Base-by-base conservation (phyloP, 352 stramenopile species). In the Blastocystis sp. region DNA sequence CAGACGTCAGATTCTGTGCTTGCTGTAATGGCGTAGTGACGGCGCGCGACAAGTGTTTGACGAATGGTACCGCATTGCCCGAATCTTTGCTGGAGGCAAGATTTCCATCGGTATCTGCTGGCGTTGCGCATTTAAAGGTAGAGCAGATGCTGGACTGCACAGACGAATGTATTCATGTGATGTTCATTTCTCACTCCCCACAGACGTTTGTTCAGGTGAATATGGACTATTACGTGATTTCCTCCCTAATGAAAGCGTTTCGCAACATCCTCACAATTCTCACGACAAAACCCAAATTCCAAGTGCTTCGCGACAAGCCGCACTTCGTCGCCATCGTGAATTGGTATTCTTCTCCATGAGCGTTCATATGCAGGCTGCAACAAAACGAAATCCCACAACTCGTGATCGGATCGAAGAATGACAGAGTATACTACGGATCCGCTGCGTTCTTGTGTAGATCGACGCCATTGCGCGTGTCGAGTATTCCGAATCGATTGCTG, bases 201-300 rank as follows among this genome's bases (percentile, higher is more conserved):
- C n/a, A 28, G 17, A 23, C 45, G n/a, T 84, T 84, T 84, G 48
- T 69, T 17, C 65, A 67, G 56, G 10, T 28, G 21, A 64, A 84
- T 7, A 70, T 84, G 45, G 74, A 84, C 41, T 84, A 84, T 59
- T 84, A 84, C 48, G 74, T 84, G 74, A 28, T 84, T 17, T 84
- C 74, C 3, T 84, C 74, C 11, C 53, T 84, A 1, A 84, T 84
- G 74, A 84, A 84, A 62, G 74, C 21, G 7, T 84, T 84, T 43
- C 59, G 74, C 34, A 84, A 84, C 45, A 67, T 84, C 28, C 28
- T 84, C 5, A 84, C 28, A 1, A 84, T 84, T 48, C 41, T 84
- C 5, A 48, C 65, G 10, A 84, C 74, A 84, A 84, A 84, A 67
- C 74, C 74, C 38, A 84, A 84, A 62, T 84, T 84, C 56, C 74